Base-by-base conservation (phyloP, 306 rosid genomes). In the Cucurbita pepo region DNA sequence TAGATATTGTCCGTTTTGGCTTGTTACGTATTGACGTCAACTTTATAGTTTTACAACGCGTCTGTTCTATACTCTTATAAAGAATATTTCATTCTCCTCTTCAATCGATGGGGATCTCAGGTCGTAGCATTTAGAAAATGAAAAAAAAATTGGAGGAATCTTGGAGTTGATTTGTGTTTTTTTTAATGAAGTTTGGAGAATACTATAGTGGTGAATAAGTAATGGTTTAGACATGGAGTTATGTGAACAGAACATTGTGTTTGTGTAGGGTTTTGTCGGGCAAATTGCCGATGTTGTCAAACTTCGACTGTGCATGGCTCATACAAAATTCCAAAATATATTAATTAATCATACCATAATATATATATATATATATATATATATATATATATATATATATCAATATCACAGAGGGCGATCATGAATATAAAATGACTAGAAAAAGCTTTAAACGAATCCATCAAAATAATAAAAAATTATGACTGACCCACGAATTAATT, bases 201-300 rank as follows among this genome's bases (percentile, higher is more conserved):
- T 19, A 7, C 37, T 63, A 15, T 16, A 37, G 36, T 40, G 34
- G 18, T 65, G 53, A 43, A 14, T 47, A 65, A 67, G 54, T 45
- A 30, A n/a, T 8, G 43, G 6, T 15, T 50, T 25, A 69, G 48
- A 69, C 73, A 69, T 14, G 57, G 22, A 69, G 73, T 48, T 69
- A 45, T 14, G 22, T 30, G 73, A 48, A 50, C 58, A 50, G 44
- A 69, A 1, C 56, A 30, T 30, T 52, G 69, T 61, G 19, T 52
- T 47, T 61, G 19, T 61, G 19, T 36, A 37, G 48, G 69, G 44
- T 61, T 61, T 61, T 61, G 73, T 69, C 58, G 48, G 56, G 21
- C 72, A 21, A 67, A 34, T 67, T 67, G 72, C 41, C 16, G n/a
- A 21, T 45, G 72, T 45, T 67, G 73, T 69, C 73, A 48, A 69